Evolutionary conservation across 805 yeast species (phyloP).

Genomic region (Scheffersomyces coipomensis): DNA sequence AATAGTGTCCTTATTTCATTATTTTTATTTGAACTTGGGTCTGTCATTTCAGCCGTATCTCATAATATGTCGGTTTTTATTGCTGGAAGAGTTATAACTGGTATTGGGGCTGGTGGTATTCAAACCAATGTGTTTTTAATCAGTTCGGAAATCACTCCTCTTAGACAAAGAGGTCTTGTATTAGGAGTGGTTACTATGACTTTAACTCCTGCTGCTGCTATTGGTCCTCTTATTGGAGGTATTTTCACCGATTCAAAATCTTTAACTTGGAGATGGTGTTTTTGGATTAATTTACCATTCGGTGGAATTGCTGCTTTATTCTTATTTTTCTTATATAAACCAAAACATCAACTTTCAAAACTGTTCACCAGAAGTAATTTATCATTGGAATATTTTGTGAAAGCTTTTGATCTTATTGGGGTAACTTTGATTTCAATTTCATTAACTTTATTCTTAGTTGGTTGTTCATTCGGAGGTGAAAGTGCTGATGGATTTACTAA

Average conservation of each 20-base stretch:
- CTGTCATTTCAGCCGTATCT: conserved; percentile 34
- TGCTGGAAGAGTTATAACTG: conserved; percentile 38
- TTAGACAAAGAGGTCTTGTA: conserved; percentile 32
- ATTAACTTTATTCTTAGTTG: conserved; percentile 44
- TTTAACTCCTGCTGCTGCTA: conserved; percentile 48
- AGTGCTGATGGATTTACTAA: not conserved
- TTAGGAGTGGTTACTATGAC: conserved; percentile 36
- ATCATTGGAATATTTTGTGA: not conserved
- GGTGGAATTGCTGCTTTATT: conserved; percentile 49
- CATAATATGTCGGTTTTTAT: conserved; percentile 30
- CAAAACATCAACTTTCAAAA: conserved; percentile 31
- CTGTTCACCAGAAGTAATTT: conserved; percentile 11
- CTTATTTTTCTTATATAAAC: conserved; percentile 35
- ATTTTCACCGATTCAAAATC: conserved; percentile 49
- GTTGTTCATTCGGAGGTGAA: conserved; percentile 44
- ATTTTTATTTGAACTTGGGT: conserved; percentile 14
- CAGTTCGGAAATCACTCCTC: conserved; percentile 29
- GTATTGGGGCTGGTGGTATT: conserved; percentile 38
- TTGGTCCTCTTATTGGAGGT: conserved; percentile 68
- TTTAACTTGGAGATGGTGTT: conserved; percentile 71
- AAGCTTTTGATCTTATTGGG: conserved; percentile 48
- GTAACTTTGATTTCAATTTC: conserved; percentile 39
- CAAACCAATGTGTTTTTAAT: conserved; percentile 27
- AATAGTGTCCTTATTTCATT: conserved; percentile 12
- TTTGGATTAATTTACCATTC: conserved; percentile 64